These are phyloP conservation scores for Forsythia suspensa DNA, from an alignment of 257 asterid genomes.

Conservation along the genomic window DNA sequence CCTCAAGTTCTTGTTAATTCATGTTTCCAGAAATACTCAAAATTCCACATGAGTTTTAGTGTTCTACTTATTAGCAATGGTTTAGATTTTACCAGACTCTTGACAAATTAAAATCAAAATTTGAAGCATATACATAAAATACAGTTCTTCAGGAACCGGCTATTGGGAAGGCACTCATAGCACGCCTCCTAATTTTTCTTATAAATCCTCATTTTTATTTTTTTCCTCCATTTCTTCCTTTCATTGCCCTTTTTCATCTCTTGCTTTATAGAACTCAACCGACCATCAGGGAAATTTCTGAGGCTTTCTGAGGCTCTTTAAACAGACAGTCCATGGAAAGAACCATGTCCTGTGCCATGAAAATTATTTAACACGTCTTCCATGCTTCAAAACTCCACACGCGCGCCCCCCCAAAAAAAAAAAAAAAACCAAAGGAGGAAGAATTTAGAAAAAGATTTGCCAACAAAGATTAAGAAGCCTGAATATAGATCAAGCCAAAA, in stretches of 20 bases:
- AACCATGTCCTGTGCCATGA: not conserved
- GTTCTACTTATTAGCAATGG: not conserved
- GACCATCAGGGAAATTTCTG: not conserved
- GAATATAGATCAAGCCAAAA: conserved; percentile 18
- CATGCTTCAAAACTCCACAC: not conserved
- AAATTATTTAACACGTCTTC: not conserved
- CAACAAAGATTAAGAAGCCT: not conserved
- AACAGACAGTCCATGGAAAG: not conserved
- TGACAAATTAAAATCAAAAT: not conserved
- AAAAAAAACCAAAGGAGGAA: not conserved
- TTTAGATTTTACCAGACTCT: not conserved
- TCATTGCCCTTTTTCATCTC: not conserved
- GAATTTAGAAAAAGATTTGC: not conserved
- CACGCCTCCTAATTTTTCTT: not conserved
- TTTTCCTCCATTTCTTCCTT: not conserved
- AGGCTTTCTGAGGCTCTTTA: not conserved
- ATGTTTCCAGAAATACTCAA: not conserved
- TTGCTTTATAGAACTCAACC: not conserved
- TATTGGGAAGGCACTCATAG: not conserved
- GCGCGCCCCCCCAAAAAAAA: not conserved
- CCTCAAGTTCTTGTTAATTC: not conserved
- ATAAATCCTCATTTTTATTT: not conserved
- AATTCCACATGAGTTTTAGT: not conserved
- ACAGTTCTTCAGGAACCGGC: not conserved
- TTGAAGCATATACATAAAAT: not conserved